Base-by-base conservation (phyloP, 495 filamentous ascomycete species). In the Filosporella fistucella region DNA sequence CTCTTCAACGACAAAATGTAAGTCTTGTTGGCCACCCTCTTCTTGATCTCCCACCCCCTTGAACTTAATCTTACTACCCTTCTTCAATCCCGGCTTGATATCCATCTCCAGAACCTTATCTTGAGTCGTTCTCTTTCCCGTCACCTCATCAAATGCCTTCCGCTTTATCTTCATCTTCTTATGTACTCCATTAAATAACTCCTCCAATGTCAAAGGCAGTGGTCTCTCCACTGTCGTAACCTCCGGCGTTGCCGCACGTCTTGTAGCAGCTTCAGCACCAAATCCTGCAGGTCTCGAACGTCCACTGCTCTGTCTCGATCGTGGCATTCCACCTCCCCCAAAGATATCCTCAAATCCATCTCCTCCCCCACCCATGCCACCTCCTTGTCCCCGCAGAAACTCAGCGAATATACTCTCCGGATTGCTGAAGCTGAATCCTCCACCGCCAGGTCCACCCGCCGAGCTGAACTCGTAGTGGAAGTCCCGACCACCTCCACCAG, bases 131-230 rank as follows among this genome's bases (percentile, higher is more conserved):
- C 86, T 80, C 69, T 90, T 95, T 34, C 89, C 88, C 21, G 76
- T 87, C 3, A 68, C 56, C 4, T 76, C 69, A 65, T 98, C 93
- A 57, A 89, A 97, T 26, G 81, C 86, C 77, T 97, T 97, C 56
- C 89, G 82, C 77, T 96, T 96, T 37, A 96, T 94, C 65, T 88
- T 91, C 70, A 98, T 88, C 74, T 94, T 96, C 78, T 98, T 98
- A 12, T 84, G 86, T 26, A 80, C 80, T 17, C 93, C 93, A 8
- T 64, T 76, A 67, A 76, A 96, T 37, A 97, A 66, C 58, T 98
- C 93, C 61, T 97, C 93, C 20, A 98, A 69, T 12, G 85, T 79
- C 30, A 97, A 65, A 16, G 81, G 77, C 51, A 98, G 67, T 44
- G 88, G 84, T 55, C 85, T 84, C 68, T 96, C 91, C 16, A 96